A percentile compares a stretch with the other conserved stretches of the same genome.
These are phyloP conservation scores for Aphanoascus verrucosus DNA, from an alignment of 2,329 filamentous ascomycete species.

Conservation along the genomic window DNA sequence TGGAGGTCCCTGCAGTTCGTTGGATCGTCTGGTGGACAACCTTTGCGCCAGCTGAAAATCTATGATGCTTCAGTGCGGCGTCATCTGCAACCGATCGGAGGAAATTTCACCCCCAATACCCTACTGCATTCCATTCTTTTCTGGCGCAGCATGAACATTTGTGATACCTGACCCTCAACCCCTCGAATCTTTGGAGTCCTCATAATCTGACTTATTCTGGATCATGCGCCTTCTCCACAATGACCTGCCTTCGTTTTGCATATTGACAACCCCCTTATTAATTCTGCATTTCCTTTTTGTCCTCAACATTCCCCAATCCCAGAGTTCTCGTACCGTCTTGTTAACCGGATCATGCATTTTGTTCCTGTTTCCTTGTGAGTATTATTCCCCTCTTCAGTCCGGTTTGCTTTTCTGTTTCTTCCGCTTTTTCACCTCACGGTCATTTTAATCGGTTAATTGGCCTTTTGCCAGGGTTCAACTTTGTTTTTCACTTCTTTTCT, in stretches of 20 bases:
- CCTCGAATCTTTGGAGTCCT: neutral
- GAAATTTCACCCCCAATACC: neutral
- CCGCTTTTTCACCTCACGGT: slow-evolving; percentile 6
- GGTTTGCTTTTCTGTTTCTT: slow-evolving; percentile 8
- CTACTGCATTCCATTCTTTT: neutral
- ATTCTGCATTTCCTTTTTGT: neutral
- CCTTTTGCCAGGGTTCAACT: slow-evolving; percentile 7
- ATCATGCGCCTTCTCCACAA: neutral
- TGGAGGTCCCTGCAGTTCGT: slow-evolving; percentile 3
- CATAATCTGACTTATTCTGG: neutral
- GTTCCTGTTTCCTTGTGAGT: slow-evolving; percentile 7
- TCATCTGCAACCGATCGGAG: slow-evolving; percentile 1
- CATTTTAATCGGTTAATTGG: slow-evolving; percentile 3
- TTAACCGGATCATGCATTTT: neutral
- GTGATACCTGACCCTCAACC: slow-evolving; percentile 2
- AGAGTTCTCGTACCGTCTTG: slow-evolving; percentile 5
- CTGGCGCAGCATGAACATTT: neutral
- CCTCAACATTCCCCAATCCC: neutral
- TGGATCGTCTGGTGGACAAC: neutral
- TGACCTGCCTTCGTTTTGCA: neutral
- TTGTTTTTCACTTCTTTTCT: slow-evolving; percentile 10
- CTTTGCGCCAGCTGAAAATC: neutral
- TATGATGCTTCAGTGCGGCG: neutral
- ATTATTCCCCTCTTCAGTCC: slow-evolving; percentile 11
- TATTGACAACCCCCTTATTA: slow-evolving; percentile 7